A percentile compares a stretch with the other conserved stretches of the same genome.
These are phyloP conservation scores for Penicillium sp. DNA, from an alignment of 2,329 filamentous ascomycete species.

Conservation along the genomic window DNA sequence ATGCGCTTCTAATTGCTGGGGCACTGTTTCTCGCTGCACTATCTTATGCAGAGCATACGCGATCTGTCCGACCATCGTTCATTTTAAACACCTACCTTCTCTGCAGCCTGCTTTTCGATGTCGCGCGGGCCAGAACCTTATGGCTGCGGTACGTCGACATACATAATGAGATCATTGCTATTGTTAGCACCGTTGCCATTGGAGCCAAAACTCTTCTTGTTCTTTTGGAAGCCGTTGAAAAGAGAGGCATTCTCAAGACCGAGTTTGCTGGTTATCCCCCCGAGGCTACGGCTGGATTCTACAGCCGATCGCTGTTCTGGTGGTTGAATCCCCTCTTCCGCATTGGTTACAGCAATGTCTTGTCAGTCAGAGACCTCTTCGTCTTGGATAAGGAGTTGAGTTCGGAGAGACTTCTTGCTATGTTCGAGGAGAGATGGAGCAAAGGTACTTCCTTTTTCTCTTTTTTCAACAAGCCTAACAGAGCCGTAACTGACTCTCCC, in stretches of 20 bases:
- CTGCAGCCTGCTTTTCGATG: slow-evolving; percentile 45
- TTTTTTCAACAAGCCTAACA: not conserved
- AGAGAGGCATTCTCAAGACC: slow-evolving; percentile 39
- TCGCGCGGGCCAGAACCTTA: slow-evolving; percentile 44
- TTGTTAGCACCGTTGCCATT: slow-evolving; percentile 41
- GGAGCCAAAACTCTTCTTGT: slow-evolving; percentile 44
- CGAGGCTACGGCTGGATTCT: slow-evolving; percentile 52
- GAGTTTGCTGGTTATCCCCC: slow-evolving; percentile 43
- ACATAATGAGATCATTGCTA: slow-evolving; percentile 38
- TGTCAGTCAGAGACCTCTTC: slow-evolving; percentile 45
- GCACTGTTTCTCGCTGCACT: slow-evolving; percentile 35
- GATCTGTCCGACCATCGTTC: slow-evolving; percentile 45
- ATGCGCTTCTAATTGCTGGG: slow-evolving; percentile 29
- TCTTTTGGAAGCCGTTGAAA: slow-evolving; percentile 45
- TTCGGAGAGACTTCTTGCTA: slow-evolving; percentile 39
- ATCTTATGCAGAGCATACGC: slow-evolving; percentile 48
- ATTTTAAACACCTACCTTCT: slow-evolving; percentile 48
- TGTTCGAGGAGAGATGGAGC: slow-evolving; percentile 39
- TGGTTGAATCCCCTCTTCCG: slow-evolving; percentile 53
- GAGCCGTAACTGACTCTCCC: slow-evolving; percentile 10
- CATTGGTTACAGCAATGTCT: slow-evolving; percentile 44
- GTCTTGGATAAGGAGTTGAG: slow-evolving; percentile 44
- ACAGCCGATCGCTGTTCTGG: slow-evolving; percentile 48
- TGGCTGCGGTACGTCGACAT: slow-evolving; percentile 34
- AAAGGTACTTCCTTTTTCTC: slow-evolving; percentile 27